Conservation (phyloP, 495 filamentous ascomycete species). For the Penicillium goetzii region DNA sequence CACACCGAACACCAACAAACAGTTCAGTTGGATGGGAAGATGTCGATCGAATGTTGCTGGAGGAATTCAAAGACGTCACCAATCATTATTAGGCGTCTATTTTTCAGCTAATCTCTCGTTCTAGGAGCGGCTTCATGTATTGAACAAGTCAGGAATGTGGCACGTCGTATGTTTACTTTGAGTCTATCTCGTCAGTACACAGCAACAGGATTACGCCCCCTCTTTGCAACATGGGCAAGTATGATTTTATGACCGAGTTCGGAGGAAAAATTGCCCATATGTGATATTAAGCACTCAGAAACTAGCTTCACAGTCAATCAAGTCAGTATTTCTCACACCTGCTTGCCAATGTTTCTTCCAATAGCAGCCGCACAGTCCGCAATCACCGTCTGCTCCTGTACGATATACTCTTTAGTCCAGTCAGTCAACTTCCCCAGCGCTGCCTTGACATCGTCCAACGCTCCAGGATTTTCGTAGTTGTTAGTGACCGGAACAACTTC, state of each 20-base stretch:
- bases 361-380: slow-evolving; percentile 8
- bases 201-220: neutral
- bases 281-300: neutral
- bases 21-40: slow-evolving; percentile 36
- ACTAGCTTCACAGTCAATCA: neutral
- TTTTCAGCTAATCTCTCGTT: neutral
- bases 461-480: slow-evolving; percentile 15
- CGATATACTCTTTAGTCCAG: slow-evolving; percentile 13
- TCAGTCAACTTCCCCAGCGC: slow-evolving; percentile 12
- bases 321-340: neutral
- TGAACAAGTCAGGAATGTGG: neutral
- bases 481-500: neutral
- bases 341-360: neutral
- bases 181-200: neutral
- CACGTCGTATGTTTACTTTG: neutral
- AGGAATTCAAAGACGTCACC: slow-evolving; percentile 47
- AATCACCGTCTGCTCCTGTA: slow-evolving; percentile 1
- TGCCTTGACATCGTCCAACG: slow-evolving; percentile 12
- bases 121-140: too few relatives aligned
- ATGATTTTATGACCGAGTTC: neutral
- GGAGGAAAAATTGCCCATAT: neutral
- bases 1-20: neutral
- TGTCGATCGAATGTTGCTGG: slow-evolving; percentile 38
- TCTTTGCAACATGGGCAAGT: neutral
- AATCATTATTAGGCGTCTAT: slow-evolving; percentile 33